Base-by-base conservation (phyloP, 495 filamentous ascomycete genomes). In the Baudoinia panamericana region DNA sequence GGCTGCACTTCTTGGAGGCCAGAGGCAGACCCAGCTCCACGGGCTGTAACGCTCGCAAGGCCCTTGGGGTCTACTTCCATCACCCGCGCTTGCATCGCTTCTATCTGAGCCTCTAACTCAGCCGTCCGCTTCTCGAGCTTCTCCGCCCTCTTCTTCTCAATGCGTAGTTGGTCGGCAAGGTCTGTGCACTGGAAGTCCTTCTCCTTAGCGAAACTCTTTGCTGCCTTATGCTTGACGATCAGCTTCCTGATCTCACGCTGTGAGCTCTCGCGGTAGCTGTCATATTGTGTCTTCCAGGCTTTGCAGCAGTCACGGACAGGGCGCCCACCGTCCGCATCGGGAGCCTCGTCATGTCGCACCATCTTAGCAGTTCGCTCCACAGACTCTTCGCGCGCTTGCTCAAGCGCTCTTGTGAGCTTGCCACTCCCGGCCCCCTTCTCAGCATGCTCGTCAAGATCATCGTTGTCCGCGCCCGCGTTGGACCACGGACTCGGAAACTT, bases 251-350 rank as follows among this genome's bases (percentile, higher is more conserved):
- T 70, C 30, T 77, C 68, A 43, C 65, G 73, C 52, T 75, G 72
- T 9, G 85, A 88, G 30, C 80, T 78, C 23, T 70, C 67, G 33
- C 88, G 76, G 54, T 95, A 87, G 41, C 69, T 73, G 42, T 92
- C 79, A 52, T 82, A 93, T 56, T 93, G 76, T 8, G 75, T 70
- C 57, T 96, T 96, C 90, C 90, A 97, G 59, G 88, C 94, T 56
- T 78, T 78, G 2, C 86, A 87, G 2, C 85, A 93, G 48, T 78
- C 72, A 2, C 85, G 92, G 28, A 76, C 73, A 4, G 90, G 86
- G 30, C 82, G 74, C 17, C 74, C 58, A 39, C 66, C 63, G 13
- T 69, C 60, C 23, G 58, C 63, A 44, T 55, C 39, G 28, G 40
- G 22, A 22, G 5, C 41, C 19, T 37, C 17, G 3, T 34, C 7